Base-by-base conservation (phyloP, 306 rosid genomes). In the Dryas drummondii region DNA sequence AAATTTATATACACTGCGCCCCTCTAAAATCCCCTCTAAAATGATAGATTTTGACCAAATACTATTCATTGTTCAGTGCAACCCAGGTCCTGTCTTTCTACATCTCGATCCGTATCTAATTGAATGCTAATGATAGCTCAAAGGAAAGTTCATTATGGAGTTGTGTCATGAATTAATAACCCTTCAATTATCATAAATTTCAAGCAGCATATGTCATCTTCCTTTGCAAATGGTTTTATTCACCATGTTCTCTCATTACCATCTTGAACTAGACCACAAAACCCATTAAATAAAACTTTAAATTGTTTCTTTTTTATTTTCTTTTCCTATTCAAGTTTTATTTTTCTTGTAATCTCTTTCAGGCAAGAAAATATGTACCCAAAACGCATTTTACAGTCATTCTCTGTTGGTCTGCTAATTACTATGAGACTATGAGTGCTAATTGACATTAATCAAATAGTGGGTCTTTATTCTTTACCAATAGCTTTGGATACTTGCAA, bases 211-310 rank as follows among this genome's bases (percentile, higher is more conserved):
- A 32, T 8, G 71, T 12, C 55, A 66, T 67, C 52, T 48, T 66
- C 40, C 0, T 42, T 42, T 9, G 3, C 19, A 4, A 19, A 11
- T 71, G 75, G 44, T 19, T 15, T 55, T 42, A 44, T 55, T 71
- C 75, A 4, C 41, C 1, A 3, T 42, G n/a, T 12, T 59, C 16
- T 54, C 17, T 27, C 12, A 74, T 68, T 62, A 44, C 8, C 26
- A 27, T 52, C 66, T 79, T 47, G 73, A 72, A 72, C 56, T 56
- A 66, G 48, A 68, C 74, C 48, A 71, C 49, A 57, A 9, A 55
- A 26, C 49, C 46, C 40, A 7, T 8, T 8, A 45, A 19, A 64
- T 48, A 56, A 73, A 67, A 46, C 45, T 40, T 42, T 40, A 37
- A 40, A 49, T 32, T 9, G 41, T 4, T 75, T 11, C 2, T 27